phyloP scores from a whole-genome alignment of 345 rosid species.

The Tarenaya hassleriana region DNA sequence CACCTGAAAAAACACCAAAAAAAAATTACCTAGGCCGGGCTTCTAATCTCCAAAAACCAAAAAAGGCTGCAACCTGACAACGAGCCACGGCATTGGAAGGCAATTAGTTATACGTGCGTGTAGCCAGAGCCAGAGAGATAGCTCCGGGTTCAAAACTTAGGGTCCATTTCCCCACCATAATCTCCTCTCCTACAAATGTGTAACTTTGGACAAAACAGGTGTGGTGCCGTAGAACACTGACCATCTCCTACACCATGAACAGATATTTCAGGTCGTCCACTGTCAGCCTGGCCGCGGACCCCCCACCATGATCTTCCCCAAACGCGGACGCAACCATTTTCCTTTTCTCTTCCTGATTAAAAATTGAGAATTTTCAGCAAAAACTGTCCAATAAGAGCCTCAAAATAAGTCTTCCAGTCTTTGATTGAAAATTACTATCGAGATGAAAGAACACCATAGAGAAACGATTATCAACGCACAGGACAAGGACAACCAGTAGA shows the following conservation, averaged over 20 bases:
- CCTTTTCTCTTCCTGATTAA: slow-evolving; percentile 80
- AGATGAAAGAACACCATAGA: no score
- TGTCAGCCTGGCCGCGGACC: slow-evolving; percentile 67
- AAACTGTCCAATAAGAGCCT: background rate
- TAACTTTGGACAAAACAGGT: slow-evolving; percentile 15
- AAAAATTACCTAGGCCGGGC: slow-evolving; percentile 30
- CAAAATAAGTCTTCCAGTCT: slow-evolving; percentile 1
- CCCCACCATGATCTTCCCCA: slow-evolving; percentile 83
- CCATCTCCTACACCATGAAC: slow-evolving; percentile 42
- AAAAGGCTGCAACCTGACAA: slow-evolving; percentile 15
- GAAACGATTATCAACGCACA: background rate
- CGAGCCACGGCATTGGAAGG: slow-evolving; percentile 21
- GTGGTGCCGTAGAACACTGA: slow-evolving; percentile 21
- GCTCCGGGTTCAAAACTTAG: slow-evolving; percentile 32
- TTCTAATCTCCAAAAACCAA: slow-evolving; percentile 22
- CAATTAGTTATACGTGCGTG: no score
- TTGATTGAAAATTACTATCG: no score
- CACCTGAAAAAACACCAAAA: slow-evolving; percentile 34
- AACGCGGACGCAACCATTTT: slow-evolving; percentile 97
- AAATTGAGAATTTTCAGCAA: background rate
- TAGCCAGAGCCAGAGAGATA: slow-evolving; percentile 22
- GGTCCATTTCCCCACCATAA: no score
- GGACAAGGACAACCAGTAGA: slow-evolving; percentile 5
- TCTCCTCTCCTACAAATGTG: slow-evolving; percentile 13
- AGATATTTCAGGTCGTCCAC: slow-evolving; percentile 78